Evolutionary conservation across 805 yeast species (phyloP), one percentile per base, ranked within the genome.

Genomic region (Sugiyamaella americana): DNA sequence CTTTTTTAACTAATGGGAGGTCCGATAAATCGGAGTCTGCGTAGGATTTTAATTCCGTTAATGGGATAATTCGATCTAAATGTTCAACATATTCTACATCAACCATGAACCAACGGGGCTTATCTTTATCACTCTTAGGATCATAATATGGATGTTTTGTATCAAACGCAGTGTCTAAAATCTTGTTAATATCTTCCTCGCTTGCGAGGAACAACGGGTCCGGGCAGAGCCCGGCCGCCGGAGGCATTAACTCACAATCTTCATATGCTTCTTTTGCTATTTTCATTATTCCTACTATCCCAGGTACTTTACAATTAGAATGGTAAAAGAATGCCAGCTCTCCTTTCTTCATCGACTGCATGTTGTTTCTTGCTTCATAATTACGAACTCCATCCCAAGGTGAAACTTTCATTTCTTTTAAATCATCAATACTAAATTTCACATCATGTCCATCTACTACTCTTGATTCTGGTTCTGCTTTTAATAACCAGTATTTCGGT

Each of bases 311-410:
- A 50, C 82, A 72, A 53, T 77, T 78, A 3, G 81, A 77, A 49
- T 78, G 79, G 50, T 78, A 78, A 49, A 78, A 76, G 5, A 78
- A 63, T 21, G 73, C 71, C 5, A 69, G 44, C 48, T 78, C 82
- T 13, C 71, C 75, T 36, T 53, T 52, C 17, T 60, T 50, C 82
- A 78, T 78, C 34, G 63, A 61, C 17, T 69, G 53, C 70, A 78
- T 66, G 49, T 70, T 68, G 52, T 76, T 78, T 49, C 73, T 64
- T 1, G 82, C 82, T 59, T 77, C 82, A 50, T 71, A 71, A 56
- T 78, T 78, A 40, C 83, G 63, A 8, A 78, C 82, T 1, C 83
- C 82, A 51, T 75, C 77, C 82, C 82, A 78, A n/a, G 73, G 68
- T 43, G 73, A 75, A 1, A 50, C 50, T 3, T 58, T 64, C 5